Evolutionary conservation across 208 protist species (phyloP), one percentile per base, ranked within the genome.

Genomic region (Wallacemonas sp.): DNA sequence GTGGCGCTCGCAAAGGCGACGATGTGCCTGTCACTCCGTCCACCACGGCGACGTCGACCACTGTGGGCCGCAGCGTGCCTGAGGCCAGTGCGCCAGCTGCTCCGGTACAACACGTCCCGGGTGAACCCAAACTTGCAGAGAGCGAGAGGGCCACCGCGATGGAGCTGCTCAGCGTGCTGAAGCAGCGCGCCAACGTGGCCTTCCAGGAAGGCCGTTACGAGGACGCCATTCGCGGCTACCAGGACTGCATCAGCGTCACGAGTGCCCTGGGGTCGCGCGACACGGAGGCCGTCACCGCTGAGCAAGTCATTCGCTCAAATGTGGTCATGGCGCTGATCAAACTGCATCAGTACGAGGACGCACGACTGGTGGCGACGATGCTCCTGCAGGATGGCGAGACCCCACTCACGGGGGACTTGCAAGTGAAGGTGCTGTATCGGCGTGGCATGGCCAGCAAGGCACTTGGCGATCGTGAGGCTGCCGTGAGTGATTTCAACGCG

Each of bases 371-470:
- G 26, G 86, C 89, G 33, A 90, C 89, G 27, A 81, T 90, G 72
- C 67, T 95, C 48, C 70, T 95, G 61, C 81, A 94, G 48, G 68
- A 67, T 19, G 38, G 44, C 6, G 70, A 76, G 2, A 30, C 61
- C 11, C 74, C 70, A 0, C 46, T 87, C 29, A 33, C 57, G 12
- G 64, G 64, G 0, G 80, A 78, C 16, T 32, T 95, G 34, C 82
- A 87, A 70, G 85, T 89, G 56, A 95, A 95, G 68, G 83, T 92
- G 34, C 74, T 95, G 0, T 95, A 88, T 47, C 70, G 89, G 1
- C 78, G 89, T 32, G 89, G 86, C 4, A 60, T 88, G 23, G 86
- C 86, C 11, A 91, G 83, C 65, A 81, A 86, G 63, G 76, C 60
- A 17, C 61, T 93, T 0, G 75, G 65, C 9, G 79, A 95, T 33